Evolutionary conservation across 257 asterid species (phyloP), one percentile per base, ranked within the genome.

Genomic region (Ophiorrhiza pumila): DNA sequence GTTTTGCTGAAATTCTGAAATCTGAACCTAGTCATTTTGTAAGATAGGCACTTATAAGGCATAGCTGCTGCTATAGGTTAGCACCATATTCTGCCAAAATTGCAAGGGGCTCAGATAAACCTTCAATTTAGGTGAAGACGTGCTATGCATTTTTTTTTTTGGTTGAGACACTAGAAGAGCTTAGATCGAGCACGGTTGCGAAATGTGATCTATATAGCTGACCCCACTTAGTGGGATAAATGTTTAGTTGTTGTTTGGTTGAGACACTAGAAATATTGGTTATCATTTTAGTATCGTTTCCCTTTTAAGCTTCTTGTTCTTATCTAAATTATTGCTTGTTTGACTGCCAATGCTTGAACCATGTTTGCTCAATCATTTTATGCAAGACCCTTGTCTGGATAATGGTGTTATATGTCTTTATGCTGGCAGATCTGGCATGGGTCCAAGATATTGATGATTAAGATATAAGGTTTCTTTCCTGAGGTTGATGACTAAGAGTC

Each of bases 391-490:
- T 39, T 57, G 18, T 69, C 32, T 46, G 4, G 17, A 5, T 31
- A 67, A 56, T 80, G 68, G 32, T 13, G 14, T 73, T 65, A 25
- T 52, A 52, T 58, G 42, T 15, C 22, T 20, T 79, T 76, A 37
- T 71, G 41, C 45, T 68, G 52, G 45, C 84, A 83, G 87, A 83
- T 80, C 72, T 83, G 79, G 75, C 87, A 43, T 80, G 84, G 84
- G 84, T 77, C 37, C 83, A 80, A 68, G 84, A 80, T 49, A 67
- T 80, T 60, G 84, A 77, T 50, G 82, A 79, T 15, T 83, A 76
- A 80, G 59, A 45, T 12, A 47, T 27, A 31, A 32, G 23, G 5
- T 55, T 43, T 20, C 62, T 41, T 65, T 63, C 71, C 25, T 31
- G 23, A 0, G 60, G 20, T 67, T 50, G 35, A 20, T 76, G 71